Conservation (phyloP, 2,329 filamentous ascomycete species). For the Stenocarpella maydis region DNA sequence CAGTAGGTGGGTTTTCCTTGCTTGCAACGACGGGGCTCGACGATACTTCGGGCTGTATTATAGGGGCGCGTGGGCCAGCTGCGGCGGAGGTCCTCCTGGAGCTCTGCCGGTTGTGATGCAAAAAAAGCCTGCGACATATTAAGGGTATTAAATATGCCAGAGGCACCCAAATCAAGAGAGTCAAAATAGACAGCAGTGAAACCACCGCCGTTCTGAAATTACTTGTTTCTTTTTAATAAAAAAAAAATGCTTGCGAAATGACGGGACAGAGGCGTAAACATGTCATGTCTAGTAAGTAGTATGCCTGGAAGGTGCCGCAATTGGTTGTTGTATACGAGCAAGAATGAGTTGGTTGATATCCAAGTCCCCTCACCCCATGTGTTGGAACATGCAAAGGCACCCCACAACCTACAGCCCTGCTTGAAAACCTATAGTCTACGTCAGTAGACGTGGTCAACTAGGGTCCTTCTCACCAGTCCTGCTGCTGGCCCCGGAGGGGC, state of each 20-base stretch:
- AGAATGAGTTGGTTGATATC: no score
- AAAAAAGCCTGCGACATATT: background rate
- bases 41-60: slow-evolving; percentile 2
- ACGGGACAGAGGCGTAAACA: no score
- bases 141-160: background rate
- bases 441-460: no score
- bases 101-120: background rate
- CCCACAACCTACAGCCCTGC: no score
- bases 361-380: no score
- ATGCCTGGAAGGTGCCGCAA: no score
- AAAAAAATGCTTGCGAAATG: background rate
- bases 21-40: background rate
- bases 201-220: background rate
- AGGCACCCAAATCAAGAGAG: background rate
- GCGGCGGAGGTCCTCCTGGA: background rate
- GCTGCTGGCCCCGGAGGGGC: no score
- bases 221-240: background rate
- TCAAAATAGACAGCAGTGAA: background rate
- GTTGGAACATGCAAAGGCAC: no score
- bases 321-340: no score
- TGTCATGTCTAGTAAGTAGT: no score
- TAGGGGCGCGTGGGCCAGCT: background rate
- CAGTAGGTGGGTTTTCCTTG: background rate
- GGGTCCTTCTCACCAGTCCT: no score
- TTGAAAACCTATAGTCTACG: no score